A percentile compares a stretch with the other conserved stretches of the same genome.
Evolutionary conservation across 805 yeast species (phyloP).

Genomic region (Wickerhamomyces chaumierensis): DNA sequence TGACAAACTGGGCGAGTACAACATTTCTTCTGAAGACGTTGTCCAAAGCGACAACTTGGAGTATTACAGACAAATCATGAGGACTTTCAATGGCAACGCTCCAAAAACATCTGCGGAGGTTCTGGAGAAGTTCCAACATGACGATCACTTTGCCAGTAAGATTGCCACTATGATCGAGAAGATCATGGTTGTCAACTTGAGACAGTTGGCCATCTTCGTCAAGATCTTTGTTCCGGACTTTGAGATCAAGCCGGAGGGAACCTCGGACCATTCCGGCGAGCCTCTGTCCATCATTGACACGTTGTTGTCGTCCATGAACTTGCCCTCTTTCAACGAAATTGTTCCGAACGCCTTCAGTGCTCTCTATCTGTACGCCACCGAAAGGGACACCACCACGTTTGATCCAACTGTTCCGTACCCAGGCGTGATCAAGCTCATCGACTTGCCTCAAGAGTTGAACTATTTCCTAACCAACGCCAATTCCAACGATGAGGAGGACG

Average conservation of each 20-base stretch:
- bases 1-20: not conserved
- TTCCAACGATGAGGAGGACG: constrained; percentile 2
- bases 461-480: constrained; percentile 24
- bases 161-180: constrained; percentile 5
- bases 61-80: constrained; percentile 1
- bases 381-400: not conserved
- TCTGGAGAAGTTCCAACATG: constrained; percentile 1
- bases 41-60: not conserved
- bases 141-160: constrained; percentile 4
- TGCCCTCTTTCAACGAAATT: constrained; percentile 5
- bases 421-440: constrained; percentile 39
- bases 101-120: not conserved
- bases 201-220: constrained; percentile 12
- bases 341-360: not conserved
- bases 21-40: not conserved
- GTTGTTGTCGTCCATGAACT: constrained; percentile 5
- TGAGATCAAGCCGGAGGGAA: constrained; percentile 1
- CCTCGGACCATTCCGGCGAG: not conserved
- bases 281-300: constrained; percentile 4
- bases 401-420: constrained; percentile 27
- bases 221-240: constrained; percentile 12
- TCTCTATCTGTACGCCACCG: not conserved
- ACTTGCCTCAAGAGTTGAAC: constrained; percentile 36
- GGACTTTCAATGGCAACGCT: not conserved
- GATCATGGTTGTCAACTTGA: constrained; percentile 9